These are phyloP conservation scores for Globisporangium ultimum DNA, from an alignment of 352 stramenopile species.

Conservation along the genomic window DNA sequence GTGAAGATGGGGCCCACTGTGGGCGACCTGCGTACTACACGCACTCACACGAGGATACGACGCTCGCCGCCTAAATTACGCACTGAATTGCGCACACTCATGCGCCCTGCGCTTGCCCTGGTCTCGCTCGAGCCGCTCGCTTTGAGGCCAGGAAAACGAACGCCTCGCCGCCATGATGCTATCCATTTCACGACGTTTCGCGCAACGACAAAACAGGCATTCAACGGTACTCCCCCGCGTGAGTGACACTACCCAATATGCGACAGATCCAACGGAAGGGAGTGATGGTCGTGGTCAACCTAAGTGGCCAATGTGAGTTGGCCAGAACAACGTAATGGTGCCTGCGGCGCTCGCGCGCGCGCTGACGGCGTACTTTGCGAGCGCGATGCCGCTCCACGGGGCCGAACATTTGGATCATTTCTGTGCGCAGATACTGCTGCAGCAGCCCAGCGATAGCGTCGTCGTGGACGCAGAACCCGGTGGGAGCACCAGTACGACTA, in stretches of 20 bases:
- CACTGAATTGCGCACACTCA: too few relatives aligned
- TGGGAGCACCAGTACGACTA: not conserved
- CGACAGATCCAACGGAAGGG: too few relatives aligned
- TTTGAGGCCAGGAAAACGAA: constrained; percentile 11
- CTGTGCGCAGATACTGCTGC: constrained; percentile 32
- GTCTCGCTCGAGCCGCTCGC: too few relatives aligned
- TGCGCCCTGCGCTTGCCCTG: too few relatives aligned
- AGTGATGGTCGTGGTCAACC: too few relatives aligned
- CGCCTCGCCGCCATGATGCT: constrained; percentile 5
- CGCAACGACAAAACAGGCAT: not conserved
- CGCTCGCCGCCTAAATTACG: not conserved
- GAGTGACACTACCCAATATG: too few relatives aligned
- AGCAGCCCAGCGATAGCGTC: not conserved
- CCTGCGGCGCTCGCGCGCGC: not conserved
- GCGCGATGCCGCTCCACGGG: constrained; percentile 17
- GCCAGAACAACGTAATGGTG: too few relatives aligned
- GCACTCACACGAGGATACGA: too few relatives aligned
- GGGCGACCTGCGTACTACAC: too few relatives aligned
- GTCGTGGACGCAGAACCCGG: not conserved
- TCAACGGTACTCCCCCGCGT: too few relatives aligned
- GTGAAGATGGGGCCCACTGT: too few relatives aligned
- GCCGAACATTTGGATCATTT: constrained; percentile 38
- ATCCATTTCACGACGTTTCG: constrained; percentile 7
- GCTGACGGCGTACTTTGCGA: constrained; percentile 25
- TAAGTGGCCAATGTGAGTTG: too few relatives aligned